Evolutionary conservation across 495 filamentous ascomycete species (phyloP).

Genomic region (Penicillium robsamsonii): DNA sequence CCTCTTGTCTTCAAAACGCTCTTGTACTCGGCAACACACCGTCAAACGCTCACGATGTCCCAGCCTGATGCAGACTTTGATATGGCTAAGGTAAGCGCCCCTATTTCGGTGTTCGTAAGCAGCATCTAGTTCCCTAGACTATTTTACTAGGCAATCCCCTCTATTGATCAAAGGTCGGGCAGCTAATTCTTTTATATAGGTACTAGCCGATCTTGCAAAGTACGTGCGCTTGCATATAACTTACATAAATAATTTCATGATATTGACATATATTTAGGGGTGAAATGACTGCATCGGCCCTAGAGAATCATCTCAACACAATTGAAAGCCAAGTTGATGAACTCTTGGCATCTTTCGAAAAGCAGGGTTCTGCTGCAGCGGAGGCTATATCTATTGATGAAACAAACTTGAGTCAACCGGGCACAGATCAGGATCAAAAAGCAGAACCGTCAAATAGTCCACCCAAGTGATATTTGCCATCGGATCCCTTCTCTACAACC

Average conservation of each 20-base stretch:
- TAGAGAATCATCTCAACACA: conserved; percentile 53
- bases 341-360: conserved; percentile 50
- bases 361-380: background rate
- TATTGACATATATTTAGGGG: conserved; percentile 39
- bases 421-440: conserved; percentile 13
- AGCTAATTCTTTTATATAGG: conserved; percentile 18
- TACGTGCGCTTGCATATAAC: conserved; percentile 11
- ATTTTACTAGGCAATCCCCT: background rate
- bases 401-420: conserved; percentile 10
- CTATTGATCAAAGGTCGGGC: background rate
- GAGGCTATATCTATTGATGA: background rate
- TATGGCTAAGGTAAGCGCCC: background rate
- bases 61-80: background rate
- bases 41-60: background rate
- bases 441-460: conserved; percentile 43
- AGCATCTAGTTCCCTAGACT: background rate
- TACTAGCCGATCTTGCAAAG: conserved; percentile 41
- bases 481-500: conserved; percentile 71
- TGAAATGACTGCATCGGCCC: conserved; percentile 53
- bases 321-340: conserved; percentile 59
- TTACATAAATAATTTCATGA: background rate
- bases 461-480: conserved; percentile 73
- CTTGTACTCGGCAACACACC: background rate
- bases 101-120: background rate
- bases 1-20: background rate